These are phyloP conservation scores for Candida multigemmis DNA, from an alignment of 805 yeast species.

Conservation along the genomic window DNA sequence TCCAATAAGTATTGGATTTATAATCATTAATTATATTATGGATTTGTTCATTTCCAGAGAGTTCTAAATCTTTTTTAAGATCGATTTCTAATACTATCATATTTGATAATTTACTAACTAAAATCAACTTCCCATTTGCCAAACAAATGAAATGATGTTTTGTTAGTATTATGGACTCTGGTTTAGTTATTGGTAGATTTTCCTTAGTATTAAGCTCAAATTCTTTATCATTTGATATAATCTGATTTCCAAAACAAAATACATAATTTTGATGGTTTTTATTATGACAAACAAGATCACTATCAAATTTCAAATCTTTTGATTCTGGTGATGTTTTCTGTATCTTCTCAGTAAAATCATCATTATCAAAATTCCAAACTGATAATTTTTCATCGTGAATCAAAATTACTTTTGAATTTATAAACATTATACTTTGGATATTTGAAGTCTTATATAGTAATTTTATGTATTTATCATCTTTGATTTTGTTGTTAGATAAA, in stretches of 20 bases:
- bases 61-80: no score
- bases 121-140: no score
- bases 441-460: constrained; percentile 11
- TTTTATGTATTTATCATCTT: constrained; percentile 27
- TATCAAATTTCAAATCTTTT: constrained; percentile 12
- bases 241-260: constrained; percentile 13
- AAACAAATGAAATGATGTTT: no score
- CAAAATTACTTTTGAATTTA: no score
- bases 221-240: neutral
- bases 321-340: constrained; percentile 14
- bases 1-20: constrained; percentile 60
- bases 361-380: no score
- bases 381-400: no score
- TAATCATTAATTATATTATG: constrained; percentile 1
- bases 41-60: no score
- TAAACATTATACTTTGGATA: constrained; percentile 7
- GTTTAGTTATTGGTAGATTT: constrained; percentile 2
- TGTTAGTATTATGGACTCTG: no score
- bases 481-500: constrained; percentile 14
- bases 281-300: constrained; percentile 24
- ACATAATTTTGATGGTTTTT: constrained; percentile 20
- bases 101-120: no score
- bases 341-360: no score
- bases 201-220: constrained; percentile 1
- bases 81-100: no score